Evolutionary conservation across 2,329 filamentous ascomycete species (phyloP), one percentile per base, ranked within the genome.

Genomic region (Fusarium sp.): DNA sequence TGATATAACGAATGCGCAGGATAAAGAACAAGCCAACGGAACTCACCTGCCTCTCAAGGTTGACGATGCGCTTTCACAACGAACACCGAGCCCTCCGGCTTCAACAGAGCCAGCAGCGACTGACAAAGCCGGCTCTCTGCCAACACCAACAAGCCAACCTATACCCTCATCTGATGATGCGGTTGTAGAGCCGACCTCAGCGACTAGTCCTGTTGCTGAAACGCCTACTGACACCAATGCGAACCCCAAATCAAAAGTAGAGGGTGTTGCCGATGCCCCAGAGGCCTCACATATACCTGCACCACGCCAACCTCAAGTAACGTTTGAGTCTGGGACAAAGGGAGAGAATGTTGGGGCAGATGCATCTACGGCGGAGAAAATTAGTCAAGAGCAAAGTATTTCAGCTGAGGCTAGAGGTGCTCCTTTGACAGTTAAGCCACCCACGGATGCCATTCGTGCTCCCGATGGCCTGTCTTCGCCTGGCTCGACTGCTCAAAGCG

Each of bases 401-500:
- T 53, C 52, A 18, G 14, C 57, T 44, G 33, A 41, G 9, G 33
- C 57, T 40, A 66, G 59, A 48, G 61, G 55, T 40, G 46, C 20
- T 23, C 23, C 57, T 10, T 64, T 80, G 42, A 76, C 79, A 13
- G 77, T 81, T 13, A 82, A 81, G 41, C 70, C 80, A 15, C 76
- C 81, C 9, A 69, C 77, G n/a, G 82, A 85, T 57, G 59, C 71
- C 27, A 49, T 77, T 53, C 82, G 82, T 40, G 73, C 79, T 53
- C 75, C 80, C 5, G 88, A 89, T 69, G 79, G 81, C 5, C 73
- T 84, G 9, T 89, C 86, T 5, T 90, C 88, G 4, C 86, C 88
- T 18, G 84, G 83, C 5, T 95, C 93, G 9, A 94, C 92, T 35
- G 87, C 90, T 3, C 90, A 91, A 74, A 94, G 92, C 45, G 90